A percentile compares a stretch with the other conserved stretches of the same genome.
phyloP scores from a whole-genome alignment of 352 stramenopile species.

The Pseudoperonospora humuli region DNA sequence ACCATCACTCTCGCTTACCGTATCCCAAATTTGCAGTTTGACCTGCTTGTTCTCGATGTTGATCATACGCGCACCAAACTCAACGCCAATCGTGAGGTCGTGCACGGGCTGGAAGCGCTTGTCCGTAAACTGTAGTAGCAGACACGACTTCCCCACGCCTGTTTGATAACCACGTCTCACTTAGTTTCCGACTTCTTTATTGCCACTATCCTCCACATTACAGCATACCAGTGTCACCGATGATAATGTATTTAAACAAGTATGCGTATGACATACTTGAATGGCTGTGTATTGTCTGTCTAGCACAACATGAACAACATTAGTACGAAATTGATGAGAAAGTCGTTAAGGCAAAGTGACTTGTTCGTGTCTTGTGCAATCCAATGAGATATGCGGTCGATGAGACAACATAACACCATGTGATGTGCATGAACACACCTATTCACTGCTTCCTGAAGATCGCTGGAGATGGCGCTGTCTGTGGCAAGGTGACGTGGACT shows the following conservation, averaged over 20 bases:
- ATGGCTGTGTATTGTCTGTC: neutral
- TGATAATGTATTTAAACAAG: slow-evolving; percentile 99
- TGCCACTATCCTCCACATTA: no score
- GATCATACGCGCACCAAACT: slow-evolving; percentile 99
- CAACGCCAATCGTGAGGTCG: slow-evolving; percentile 98
- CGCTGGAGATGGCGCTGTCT: slow-evolving; percentile 13
- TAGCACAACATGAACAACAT: neutral
- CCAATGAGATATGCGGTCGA: no score
- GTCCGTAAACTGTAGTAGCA: slow-evolving; percentile 99
- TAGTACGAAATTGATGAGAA: neutral
- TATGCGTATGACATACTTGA: slow-evolving; percentile 91
- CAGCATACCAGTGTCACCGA: slow-evolving; percentile 92
- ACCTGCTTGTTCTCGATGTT: slow-evolving; percentile 97
- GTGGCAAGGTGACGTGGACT: neutral
- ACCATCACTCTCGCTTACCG: slow-evolving; percentile 28
- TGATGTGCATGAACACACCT: no score
- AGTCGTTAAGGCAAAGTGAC: no score
- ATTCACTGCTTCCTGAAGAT: neutral
- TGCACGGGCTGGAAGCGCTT: slow-evolving; percentile 99
- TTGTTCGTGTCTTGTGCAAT: no score
- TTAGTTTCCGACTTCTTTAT: no score
- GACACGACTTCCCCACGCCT: slow-evolving; percentile 99
- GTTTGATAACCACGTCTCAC: no score
- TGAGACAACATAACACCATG: no score
- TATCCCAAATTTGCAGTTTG: slow-evolving; percentile 98